Percentiles rank a stretch among this genome's conserved stretches.
Conservation (phyloP, 345 rosid species). For the Linum tenue region DNA sequence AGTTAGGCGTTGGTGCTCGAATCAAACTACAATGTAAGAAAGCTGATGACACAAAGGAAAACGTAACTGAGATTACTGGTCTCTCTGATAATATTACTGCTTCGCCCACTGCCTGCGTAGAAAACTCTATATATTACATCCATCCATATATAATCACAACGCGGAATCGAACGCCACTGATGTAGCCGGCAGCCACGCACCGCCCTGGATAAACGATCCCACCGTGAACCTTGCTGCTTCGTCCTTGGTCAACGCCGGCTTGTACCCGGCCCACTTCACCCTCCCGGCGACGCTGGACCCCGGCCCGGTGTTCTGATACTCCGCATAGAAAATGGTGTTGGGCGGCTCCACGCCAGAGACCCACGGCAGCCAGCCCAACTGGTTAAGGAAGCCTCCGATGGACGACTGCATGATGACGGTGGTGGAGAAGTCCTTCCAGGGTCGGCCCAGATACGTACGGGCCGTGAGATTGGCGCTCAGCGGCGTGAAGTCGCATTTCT, state of each 20-base stretch:
- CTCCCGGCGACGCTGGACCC: slow-evolving; percentile 35
- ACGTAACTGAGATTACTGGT: too few relatives aligned
- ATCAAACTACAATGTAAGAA: too few relatives aligned
- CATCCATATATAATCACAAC: background rate
- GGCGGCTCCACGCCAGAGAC: slow-evolving; percentile 57
- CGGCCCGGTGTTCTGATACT: slow-evolving; percentile 53
- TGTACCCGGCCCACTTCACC: slow-evolving; percentile 60
- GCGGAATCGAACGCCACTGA: background rate
- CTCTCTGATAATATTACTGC: too few relatives aligned
- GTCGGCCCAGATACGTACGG: slow-evolving; percentile 64
- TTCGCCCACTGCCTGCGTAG: too few relatives aligned
- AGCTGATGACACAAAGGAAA: too few relatives aligned
- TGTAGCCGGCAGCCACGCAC: slow-evolving; percentile 6
- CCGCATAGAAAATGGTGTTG: slow-evolving; percentile 51
- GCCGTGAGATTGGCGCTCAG: slow-evolving; percentile 28
- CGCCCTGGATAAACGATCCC: slow-evolving; percentile 45
- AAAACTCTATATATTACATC: too few relatives aligned
- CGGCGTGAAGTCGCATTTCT: slow-evolving; percentile 38
- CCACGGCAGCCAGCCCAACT: slow-evolving; percentile 72
- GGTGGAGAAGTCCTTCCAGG: slow-evolving; percentile 66
- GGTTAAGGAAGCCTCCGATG: slow-evolving; percentile 38
- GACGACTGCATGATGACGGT: slow-evolving; percentile 66
- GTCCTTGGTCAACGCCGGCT: slow-evolving; percentile 27
- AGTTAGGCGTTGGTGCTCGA: too few relatives aligned
- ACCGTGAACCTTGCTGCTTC: slow-evolving; percentile 54